Percentiles rank a stretch among this genome's conserved stretches.
These are phyloP conservation scores for Fusarium pseudograminearum DNA, from an alignment of 2,329 filamentous ascomycete genomes.

Conservation along the genomic window DNA sequence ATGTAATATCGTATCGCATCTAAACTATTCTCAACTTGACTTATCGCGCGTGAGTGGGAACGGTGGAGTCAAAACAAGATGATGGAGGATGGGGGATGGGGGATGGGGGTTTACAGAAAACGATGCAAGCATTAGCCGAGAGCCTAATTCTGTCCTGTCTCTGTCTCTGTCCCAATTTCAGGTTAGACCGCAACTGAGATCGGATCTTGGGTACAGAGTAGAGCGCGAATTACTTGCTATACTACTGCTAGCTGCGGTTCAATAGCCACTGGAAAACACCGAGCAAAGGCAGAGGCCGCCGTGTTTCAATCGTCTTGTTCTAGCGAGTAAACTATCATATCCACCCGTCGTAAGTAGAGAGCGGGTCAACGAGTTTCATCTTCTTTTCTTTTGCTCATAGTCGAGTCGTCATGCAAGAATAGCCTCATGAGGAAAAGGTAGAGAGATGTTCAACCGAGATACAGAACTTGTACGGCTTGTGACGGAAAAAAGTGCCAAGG, in stretches of 20 bases:
- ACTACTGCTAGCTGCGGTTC: background rate
- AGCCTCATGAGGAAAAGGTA: background rate
- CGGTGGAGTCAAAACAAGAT: constrained; percentile 39
- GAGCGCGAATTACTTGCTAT: constrained; percentile 24
- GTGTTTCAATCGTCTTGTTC: constrained; percentile 29
- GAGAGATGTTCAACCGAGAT: background rate
- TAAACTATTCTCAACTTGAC: constrained; percentile 6
- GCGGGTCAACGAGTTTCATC: background rate
- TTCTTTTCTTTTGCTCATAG: background rate
- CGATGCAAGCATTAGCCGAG: background rate
- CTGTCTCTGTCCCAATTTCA: background rate
- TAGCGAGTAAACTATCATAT: constrained; percentile 8
- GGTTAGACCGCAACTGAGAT: constrained; percentile 12
- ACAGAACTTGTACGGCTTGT: background rate
- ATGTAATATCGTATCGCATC: constrained; percentile 15
- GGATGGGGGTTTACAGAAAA: constrained; percentile 26
- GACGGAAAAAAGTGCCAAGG: constrained; percentile 19
- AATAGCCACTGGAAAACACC: constrained; percentile 17
- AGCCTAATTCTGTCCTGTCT: constrained; percentile 1
- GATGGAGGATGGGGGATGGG: constrained; percentile 15
- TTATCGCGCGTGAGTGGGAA: constrained; percentile 38
- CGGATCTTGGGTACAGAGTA: constrained; percentile 24
- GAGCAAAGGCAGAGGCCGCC: background rate
- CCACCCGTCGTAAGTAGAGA: constrained; percentile 8
- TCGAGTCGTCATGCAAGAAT: background rate